Conservation (phyloP, 371 early-diverging fungal species). For the Mucor racemosus region DNA sequence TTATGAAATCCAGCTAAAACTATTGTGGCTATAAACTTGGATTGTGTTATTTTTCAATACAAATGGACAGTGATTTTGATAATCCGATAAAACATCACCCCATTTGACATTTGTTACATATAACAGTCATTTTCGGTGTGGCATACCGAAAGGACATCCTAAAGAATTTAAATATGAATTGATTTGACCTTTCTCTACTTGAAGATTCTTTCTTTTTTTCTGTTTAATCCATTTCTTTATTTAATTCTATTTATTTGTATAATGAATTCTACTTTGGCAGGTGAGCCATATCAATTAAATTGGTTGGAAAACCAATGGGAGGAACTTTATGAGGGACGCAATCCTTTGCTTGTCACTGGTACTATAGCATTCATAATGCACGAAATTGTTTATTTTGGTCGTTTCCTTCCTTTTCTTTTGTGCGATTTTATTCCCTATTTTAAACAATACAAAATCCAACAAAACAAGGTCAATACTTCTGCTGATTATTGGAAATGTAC, state of each 20-base stretch:
- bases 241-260: background rate
- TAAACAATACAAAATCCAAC: conserved; percentile 68
- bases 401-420: conserved; percentile 75
- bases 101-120: conserved; percentile 11
- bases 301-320: conserved; percentile 55
- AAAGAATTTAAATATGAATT: background rate
- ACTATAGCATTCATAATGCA: conserved; percentile 72
- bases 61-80: background rate
- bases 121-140: conserved; percentile 14
- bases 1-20: background rate
- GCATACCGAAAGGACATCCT: conserved; percentile 12
- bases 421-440: conserved; percentile 75
- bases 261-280: conserved; percentile 15
- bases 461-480: conserved; percentile 71
- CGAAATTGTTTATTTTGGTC: conserved; percentile 80
- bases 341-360: conserved; percentile 72
- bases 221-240: background rate
- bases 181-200: background rate
- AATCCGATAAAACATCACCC: conserved; percentile 22
- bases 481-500: conserved; percentile 81
- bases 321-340: conserved; percentile 66
- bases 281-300: conserved; percentile 3
- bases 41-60: background rate
- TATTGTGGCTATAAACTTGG: background rate
- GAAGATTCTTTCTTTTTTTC: conserved; percentile 2